Conservation (phyloP, 805 yeast species). For the Lipomyces spencermartinsiae region DNA sequence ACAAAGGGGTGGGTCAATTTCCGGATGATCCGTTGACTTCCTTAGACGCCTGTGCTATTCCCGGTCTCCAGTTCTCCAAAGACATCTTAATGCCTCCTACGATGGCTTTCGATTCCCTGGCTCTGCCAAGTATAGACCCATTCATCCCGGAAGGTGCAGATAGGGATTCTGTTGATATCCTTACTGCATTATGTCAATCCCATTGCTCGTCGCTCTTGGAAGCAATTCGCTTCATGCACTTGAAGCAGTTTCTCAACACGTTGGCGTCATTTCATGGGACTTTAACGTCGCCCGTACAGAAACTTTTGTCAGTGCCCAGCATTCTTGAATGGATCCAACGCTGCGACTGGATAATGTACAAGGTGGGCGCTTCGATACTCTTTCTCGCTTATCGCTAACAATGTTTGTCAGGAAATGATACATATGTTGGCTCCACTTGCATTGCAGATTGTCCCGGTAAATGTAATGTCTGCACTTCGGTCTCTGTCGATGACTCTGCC, state of each 20-base stretch:
- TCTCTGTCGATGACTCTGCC: conserved; percentile 59
- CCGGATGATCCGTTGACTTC: conserved; percentile 10
- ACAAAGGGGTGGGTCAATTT: conserved; percentile 5
- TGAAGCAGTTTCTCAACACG: conserved; percentile 62
- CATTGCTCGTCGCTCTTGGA: conserved; percentile 72
- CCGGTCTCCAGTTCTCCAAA: conserved; percentile 21
- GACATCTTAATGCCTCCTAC: conserved; percentile 18
- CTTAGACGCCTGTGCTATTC: conserved; percentile 22
- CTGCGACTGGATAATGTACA: conserved; percentile 71
- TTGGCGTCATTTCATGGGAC: conserved; percentile 60
- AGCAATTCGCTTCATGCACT: conserved; percentile 68
- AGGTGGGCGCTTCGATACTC: conserved; percentile 36
- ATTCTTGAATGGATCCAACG: conserved; percentile 66
- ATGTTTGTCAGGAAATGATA: conserved; percentile 50
- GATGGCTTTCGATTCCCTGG: conserved; percentile 46
- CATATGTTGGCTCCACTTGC: conserved; percentile 68
- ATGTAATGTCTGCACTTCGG: conserved; percentile 61
- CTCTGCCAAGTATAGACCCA: conserved; percentile 50
- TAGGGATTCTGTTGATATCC: conserved; percentile 63
- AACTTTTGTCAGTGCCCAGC: conserved; percentile 51
- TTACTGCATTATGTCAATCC: conserved; percentile 65
- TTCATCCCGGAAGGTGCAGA: conserved; percentile 56
- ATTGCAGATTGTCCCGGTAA: conserved; percentile 61
- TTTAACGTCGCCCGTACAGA: conserved; percentile 67
- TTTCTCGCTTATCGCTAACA: background rate